Conservation (phyloP, 129 eudicot species). For the Artemisia argyi region DNA sequence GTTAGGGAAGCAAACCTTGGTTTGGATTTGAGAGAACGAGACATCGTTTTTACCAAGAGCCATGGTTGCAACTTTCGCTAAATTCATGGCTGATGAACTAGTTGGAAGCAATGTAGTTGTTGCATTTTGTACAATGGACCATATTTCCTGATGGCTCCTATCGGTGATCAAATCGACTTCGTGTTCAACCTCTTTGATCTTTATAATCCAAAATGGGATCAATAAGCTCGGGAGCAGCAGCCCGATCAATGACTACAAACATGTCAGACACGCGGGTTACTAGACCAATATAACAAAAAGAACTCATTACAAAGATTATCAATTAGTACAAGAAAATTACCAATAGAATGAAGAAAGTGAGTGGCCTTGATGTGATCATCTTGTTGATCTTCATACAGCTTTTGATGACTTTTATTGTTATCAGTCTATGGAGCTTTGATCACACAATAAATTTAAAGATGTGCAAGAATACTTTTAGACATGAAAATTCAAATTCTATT, state of each 20-base stretch:
- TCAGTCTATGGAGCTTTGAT: slow-evolving; percentile 9
- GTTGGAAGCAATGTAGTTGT: slow-evolving; percentile 34
- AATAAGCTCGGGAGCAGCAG: slow-evolving; percentile 37
- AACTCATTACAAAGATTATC: not conserved
- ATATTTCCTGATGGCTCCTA: slow-evolving; percentile 30
- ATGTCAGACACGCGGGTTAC: too few relatives aligned
- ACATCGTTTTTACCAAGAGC: slow-evolving; percentile 24
- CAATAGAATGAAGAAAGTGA: slow-evolving; percentile 38
- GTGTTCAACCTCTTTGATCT: slow-evolving; percentile 30
- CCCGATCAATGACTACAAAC: slow-evolving; percentile 28
- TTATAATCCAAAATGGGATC: slow-evolving; percentile 35
- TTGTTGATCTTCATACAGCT: slow-evolving; percentile 27
- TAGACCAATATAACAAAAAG: too few relatives aligned
- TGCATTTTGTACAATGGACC: slow-evolving; percentile 27
- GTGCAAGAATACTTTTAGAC: slow-evolving; percentile 3
- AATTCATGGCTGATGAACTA: slow-evolving; percentile 40
- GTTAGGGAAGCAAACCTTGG: slow-evolving; percentile 31
- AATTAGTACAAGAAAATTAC: slow-evolving; percentile 28
- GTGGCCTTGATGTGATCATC: slow-evolving; percentile 28
- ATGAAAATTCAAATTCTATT: not conserved
- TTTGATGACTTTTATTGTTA: slow-evolving; percentile 18
- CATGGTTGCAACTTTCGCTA: slow-evolving; percentile 33
- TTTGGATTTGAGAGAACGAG: slow-evolving; percentile 30
- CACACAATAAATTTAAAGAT: slow-evolving; percentile 6
- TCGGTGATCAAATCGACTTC: slow-evolving; percentile 22